phyloP scores from a whole-genome alignment of 139 green algal genomes.

The Dunaliella sp. region DNA sequence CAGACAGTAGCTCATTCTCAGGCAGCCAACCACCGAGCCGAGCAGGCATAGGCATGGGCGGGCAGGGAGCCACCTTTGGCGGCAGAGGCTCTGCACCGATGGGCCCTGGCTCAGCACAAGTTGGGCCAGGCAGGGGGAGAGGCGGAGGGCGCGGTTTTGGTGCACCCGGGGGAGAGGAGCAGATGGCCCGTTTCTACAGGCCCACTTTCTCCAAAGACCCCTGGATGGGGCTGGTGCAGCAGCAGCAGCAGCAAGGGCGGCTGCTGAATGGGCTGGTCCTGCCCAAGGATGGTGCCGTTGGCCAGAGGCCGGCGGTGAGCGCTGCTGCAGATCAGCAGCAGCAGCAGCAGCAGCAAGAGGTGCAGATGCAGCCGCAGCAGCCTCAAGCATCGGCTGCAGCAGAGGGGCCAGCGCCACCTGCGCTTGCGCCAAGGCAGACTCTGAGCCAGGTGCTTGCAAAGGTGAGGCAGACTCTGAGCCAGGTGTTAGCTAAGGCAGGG shows the following conservation, averaged over 20 bases:
- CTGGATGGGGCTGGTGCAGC: slow-evolving; percentile 17
- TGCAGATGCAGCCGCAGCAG: not conserved
- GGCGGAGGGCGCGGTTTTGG: slow-evolving; percentile 1
- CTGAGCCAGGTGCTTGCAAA: too few species aligned
- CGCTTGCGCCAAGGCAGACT: not conserved
- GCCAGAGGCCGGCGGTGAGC: too few species aligned
- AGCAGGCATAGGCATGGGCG: slow-evolving; percentile 1
- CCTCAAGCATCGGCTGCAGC: not conserved
- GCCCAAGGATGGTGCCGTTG: too few species aligned
- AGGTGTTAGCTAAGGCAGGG: too few species aligned
- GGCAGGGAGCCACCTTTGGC: not conserved
- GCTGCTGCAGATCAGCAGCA: too few species aligned
- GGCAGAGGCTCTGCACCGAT: too few species aligned
- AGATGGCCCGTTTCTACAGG: slow-evolving; percentile 32
- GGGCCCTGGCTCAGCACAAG: too few species aligned
- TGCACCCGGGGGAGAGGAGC: not conserved
- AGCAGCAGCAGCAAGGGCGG: not conserved
- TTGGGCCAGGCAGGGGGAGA: not conserved
- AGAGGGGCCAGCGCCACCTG: too few species aligned
- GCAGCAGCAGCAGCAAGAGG: not conserved
- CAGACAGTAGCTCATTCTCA: not conserved
- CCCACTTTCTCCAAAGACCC: slow-evolving; percentile 32
- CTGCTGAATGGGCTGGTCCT: not conserved
- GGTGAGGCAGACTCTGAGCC: too few species aligned
- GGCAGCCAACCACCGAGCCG: not conserved